Evolutionary conservation across 1,284 basidiomycete species (phyloP).

Genomic region (Pascua sp.): DNA sequence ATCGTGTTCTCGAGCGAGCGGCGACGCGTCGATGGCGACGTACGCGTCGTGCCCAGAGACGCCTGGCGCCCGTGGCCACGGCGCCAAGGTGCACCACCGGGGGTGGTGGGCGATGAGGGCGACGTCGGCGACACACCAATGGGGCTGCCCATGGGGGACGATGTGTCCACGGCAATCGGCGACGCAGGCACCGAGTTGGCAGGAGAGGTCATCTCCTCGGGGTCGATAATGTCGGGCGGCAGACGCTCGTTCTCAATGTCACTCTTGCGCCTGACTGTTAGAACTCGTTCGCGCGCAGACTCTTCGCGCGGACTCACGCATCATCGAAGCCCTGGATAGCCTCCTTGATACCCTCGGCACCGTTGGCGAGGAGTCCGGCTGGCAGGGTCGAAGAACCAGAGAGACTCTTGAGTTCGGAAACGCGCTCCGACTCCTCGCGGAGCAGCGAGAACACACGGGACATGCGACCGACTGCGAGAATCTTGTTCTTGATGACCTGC

Average conservation of each 20-base stretch:
- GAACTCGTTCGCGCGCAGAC: conserved; percentile 2
- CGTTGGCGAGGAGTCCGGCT: conserved; percentile 79
- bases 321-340: conserved; percentile 92
- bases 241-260: conserved; percentile 99
- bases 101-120: conserved; percentile 35
- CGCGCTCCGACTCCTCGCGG: conserved; percentile 97
- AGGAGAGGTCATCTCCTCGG: conserved; percentile 36
- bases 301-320: conserved; percentile 62
- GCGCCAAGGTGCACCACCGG: conserved; percentile 35
- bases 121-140: conserved; percentile 43
- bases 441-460: conserved; percentile 91
- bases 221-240: conserved; percentile 89
- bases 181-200: conserved; percentile 5
- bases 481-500: conserved; percentile 93
- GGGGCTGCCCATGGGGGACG: conserved; percentile 36
- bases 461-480: conserved; percentile 95
- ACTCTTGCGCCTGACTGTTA: conserved; percentile 70
- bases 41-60: conserved; percentile 93
- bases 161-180: conserved; percentile 18
- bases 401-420: conserved; percentile 92
- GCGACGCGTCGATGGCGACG: conserved; percentile 86
- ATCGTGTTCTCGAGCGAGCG: conserved; percentile 94
- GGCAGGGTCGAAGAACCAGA: conserved; percentile 75
- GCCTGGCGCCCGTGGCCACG: conserved; percentile 76
- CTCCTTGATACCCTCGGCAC: conserved; percentile 93